Evolutionary conservation across 805 yeast species (phyloP), one percentile per base, ranked within the genome.

Genomic region (Candida hungchunana): DNA sequence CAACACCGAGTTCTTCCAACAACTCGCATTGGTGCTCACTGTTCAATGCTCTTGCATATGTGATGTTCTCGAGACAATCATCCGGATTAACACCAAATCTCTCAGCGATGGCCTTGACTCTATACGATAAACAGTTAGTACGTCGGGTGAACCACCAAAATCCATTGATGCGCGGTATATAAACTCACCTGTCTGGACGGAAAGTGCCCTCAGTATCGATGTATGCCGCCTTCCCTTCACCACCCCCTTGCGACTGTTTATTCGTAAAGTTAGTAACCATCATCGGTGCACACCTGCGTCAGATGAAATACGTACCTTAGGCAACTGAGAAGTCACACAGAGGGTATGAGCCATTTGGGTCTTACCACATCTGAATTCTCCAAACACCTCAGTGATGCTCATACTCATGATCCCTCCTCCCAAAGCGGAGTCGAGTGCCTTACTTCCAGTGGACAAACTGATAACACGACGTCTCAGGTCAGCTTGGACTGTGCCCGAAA

Each of bases 121-220:
- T 65, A 19, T 18, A 12, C 5, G n/a, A n/a, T n/a, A n/a, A n/a
- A n/a, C n/a, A n/a, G n/a, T n/a, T n/a, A n/a, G n/a, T n/a, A n/a
- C n/a, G n/a, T n/a, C n/a, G n/a, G n/a, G n/a, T n/a, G n/a, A n/a
- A n/a, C n/a, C n/a, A n/a, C n/a, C n/a, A n/a, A n/a, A n/a, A n/a
- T n/a, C n/a, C n/a, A n/a, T n/a, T n/a, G n/a, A n/a, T n/a, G n/a
- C n/a, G n/a, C n/a, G n/a, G 23, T 8, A 20, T 18, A 4, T 20
- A 13, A 13, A 22, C 35, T 6, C 27, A 39, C 39, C 39, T 31
- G 42, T 79, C 86, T 3, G 90, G 90, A 39, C 90, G 69, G 46
- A 82, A 82, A 1, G 90, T 82, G 5, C 90, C 90, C 53, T 83
- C 90, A 0, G 90, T 82, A 51, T 83, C 90, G 40, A 82, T 78